Base-by-base conservation (phyloP, 257 asterid genomes). In the Jaltomata sinuosa region DNA sequence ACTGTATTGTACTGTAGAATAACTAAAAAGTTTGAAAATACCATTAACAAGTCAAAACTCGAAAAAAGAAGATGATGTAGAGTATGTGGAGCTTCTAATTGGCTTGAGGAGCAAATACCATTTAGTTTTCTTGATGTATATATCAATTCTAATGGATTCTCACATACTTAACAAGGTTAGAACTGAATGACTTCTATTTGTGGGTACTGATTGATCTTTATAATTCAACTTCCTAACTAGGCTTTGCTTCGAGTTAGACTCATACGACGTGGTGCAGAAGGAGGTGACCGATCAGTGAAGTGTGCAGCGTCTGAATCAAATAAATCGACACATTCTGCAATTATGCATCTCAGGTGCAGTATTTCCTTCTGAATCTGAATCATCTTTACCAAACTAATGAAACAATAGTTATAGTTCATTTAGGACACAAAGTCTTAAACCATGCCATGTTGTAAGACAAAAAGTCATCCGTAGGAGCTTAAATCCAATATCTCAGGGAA, bases 241-340 rank as follows among this genome's bases (percentile, higher is more conserved):
- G 95, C 97, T 18, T 53, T 91, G 92, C 94, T 95, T 80, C 91
- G 94, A 69, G 80, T 92, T 81, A 90, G 85, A 86, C 90, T 93
- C 79, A 85, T 95, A 27, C 97, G 93, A 32, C 91, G 85, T 72
- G 91, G 93, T 82, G 82, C 91, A 53, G 98, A 92, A 86, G 81
- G 85, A 85, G 93, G 88, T 36, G 84, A 27, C 19, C 79, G 81
- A 21, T 83, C 54, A 25, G 47, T 81, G 16, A 85, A 84, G 65
- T 74, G 77, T 69, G 42, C 85, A 12, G 68, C 91, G 19, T 76
- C 86, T 85, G 89, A 87, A 79, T n/a, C 89, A 5, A 88, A 82
- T 16, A 86, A 85, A 84, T 21, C 82, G 11, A 71, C 83, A 14
- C 93, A 83, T 84, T 85, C 93, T 45, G 53, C 85, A 45, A 61